phyloP scores from a whole-genome alignment of 805 yeast genomes.

The Myxozyma mucilagina region DNA sequence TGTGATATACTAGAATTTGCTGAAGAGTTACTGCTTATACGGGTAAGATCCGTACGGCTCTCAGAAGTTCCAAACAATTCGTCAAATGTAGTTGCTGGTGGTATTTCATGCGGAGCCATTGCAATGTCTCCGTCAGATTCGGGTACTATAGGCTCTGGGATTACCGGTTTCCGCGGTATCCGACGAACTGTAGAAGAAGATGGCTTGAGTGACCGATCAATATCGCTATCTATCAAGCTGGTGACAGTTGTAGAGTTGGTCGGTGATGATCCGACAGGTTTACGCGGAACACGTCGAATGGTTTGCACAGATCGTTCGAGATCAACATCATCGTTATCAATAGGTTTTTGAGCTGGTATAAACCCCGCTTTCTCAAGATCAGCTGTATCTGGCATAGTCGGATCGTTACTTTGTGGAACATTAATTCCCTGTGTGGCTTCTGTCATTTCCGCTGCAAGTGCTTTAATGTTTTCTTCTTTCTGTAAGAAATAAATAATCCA shows the following conservation, averaged over 20 bases:
- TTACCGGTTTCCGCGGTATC: conserved; percentile 6
- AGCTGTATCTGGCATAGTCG: neutral
- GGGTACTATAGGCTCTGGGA: neutral
- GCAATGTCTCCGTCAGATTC: neutral
- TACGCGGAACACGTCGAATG: neutral
- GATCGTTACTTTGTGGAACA: neutral
- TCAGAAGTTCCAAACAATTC: conserved; percentile 16
- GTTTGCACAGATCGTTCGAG: neutral
- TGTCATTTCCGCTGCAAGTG: conserved; percentile 18
- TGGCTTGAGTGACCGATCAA: neutral
- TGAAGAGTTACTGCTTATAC: neutral
- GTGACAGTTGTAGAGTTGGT: neutral
- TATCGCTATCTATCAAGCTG: neutral
- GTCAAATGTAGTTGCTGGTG: conserved; percentile 22
- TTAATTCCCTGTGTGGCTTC: neutral
- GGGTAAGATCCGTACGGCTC: neutral
- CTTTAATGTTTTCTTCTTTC: conserved; percentile 27
- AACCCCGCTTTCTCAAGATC: conserved; percentile 8
- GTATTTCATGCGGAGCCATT: neutral
- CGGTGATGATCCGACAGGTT: neutral
- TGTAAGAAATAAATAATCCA: conserved; percentile 31
- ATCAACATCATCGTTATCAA: neutral
- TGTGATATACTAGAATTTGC: neutral
- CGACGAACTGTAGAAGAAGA: neutral
- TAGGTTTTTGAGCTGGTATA: neutral